phyloP scores from a whole-genome alignment of 495 filamentous ascomycete genomes.

The Clohesyomyces aquaticus region DNA sequence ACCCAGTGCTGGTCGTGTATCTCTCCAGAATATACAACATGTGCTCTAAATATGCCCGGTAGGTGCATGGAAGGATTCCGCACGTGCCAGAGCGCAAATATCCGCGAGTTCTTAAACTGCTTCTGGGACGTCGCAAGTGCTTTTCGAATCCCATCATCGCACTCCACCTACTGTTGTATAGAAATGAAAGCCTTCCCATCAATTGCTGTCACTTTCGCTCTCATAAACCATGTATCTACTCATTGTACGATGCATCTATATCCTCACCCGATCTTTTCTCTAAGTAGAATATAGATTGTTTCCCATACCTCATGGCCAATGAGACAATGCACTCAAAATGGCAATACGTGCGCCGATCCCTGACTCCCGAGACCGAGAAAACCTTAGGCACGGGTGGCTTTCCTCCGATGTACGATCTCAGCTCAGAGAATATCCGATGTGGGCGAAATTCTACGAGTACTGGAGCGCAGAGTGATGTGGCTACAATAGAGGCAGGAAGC shows the following conservation, averaged over 20 bases:
- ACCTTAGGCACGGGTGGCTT: not conserved
- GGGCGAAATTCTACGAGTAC: conserved; percentile 12
- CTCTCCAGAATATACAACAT: too few species aligned
- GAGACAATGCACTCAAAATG: conserved; percentile 17
- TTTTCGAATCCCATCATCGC: too few species aligned
- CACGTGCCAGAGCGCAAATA: too few species aligned
- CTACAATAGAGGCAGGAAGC: conserved; percentile 17
- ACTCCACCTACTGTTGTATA: too few species aligned
- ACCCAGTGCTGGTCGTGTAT: too few species aligned
- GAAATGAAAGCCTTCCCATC: too few species aligned
- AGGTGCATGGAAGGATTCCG: too few species aligned
- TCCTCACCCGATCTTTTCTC: not conserved
- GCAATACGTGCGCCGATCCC: conserved; percentile 28
- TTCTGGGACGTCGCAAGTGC: too few species aligned
- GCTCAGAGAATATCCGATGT: conserved; percentile 13
- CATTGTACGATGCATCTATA: not conserved
- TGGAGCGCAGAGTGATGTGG: conserved; percentile 8
- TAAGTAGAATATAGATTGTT: conserved; percentile 9
- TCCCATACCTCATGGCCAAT: conserved; percentile 18
- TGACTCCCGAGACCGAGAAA: not conserved
- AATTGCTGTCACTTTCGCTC: too few species aligned
- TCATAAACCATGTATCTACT: too few species aligned
- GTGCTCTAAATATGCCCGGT: too few species aligned
- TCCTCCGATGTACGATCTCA: conserved; percentile 22
- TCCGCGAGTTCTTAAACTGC: too few species aligned